Conservation (phyloP, 2,329 filamentous ascomycete species). For the Sphaerulina vaccinii region DNA sequence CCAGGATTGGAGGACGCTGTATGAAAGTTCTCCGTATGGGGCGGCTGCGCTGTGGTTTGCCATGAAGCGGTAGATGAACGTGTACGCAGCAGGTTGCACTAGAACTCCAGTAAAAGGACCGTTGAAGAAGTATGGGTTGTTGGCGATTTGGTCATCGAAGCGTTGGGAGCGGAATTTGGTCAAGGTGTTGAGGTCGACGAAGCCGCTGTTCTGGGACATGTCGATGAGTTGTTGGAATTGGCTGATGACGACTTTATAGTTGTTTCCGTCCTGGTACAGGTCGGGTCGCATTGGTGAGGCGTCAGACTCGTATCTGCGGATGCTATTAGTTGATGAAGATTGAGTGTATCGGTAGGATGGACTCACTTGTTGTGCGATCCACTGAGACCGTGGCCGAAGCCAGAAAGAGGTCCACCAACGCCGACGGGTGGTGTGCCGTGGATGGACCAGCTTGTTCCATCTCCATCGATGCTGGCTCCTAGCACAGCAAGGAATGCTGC, state of each 20-base stretch:
- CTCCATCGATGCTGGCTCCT: slow-evolving; percentile 21
- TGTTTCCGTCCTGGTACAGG: slow-evolving; percentile 34
- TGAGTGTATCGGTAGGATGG: background rate
- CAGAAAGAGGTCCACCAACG: slow-evolving; percentile 14
- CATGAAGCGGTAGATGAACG: slow-evolving; percentile 35
- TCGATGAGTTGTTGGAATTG: slow-evolving; percentile 35
- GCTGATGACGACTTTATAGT: slow-evolving; percentile 28
- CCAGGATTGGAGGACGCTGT: slow-evolving; percentile 26
- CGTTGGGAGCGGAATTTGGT: slow-evolving; percentile 22
- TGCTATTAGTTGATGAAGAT: background rate
- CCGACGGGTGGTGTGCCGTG: slow-evolving; percentile 20
- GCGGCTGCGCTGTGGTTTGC: slow-evolving; percentile 29
- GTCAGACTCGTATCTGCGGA: slow-evolving; percentile 36
- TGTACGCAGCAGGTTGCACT: slow-evolving; percentile 29
- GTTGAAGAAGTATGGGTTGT: slow-evolving; percentile 35
- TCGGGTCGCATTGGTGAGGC: slow-evolving; percentile 37
- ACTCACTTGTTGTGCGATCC: slow-evolving; percentile 36
- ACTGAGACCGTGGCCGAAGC: slow-evolving; percentile 21
- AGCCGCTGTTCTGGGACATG: slow-evolving; percentile 22
- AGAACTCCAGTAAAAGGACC: slow-evolving; percentile 16
- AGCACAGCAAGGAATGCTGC: slow-evolving; percentile 25
- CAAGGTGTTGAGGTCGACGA: slow-evolving; percentile 22
- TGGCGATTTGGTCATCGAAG: slow-evolving; percentile 28
- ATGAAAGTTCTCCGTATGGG: slow-evolving; percentile 25
- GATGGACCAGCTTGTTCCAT: slow-evolving; percentile 22